These are phyloP conservation scores for Lithospermum erythrorhizon DNA, from an alignment of 257 asterid species.

Conservation along the genomic window DNA sequence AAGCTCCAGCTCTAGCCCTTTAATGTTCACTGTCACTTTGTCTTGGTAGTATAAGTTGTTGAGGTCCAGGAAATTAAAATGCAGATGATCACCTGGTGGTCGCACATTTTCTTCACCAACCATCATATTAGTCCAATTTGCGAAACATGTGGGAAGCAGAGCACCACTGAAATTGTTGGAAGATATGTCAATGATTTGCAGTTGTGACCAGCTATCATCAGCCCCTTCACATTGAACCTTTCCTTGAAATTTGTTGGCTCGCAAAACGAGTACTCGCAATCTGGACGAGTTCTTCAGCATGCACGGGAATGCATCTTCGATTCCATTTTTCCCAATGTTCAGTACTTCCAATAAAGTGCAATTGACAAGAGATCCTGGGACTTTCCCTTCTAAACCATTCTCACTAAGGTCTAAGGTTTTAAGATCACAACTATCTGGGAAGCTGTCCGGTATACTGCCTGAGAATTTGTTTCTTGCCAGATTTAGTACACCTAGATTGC, in stretches of 20 bases:
- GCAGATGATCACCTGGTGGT: slow-evolving; percentile 15
- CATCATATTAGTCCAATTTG: slow-evolving; percentile 37
- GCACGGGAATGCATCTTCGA: slow-evolving; percentile 21
- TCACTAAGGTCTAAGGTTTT: slow-evolving; percentile 35
- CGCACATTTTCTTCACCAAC: slow-evolving; percentile 10
- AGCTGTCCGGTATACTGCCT: slow-evolving; percentile 29
- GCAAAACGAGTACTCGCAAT: slow-evolving; percentile 43
- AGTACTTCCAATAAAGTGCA: slow-evolving; percentile 27
- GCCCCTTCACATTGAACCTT: slow-evolving; percentile 14
- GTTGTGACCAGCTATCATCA: slow-evolving; percentile 38
- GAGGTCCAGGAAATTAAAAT: not conserved
- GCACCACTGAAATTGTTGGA: slow-evolving; percentile 40
- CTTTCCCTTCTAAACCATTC: slow-evolving; percentile 26
- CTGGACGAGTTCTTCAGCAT: slow-evolving; percentile 19
- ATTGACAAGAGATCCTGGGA: slow-evolving; percentile 36
- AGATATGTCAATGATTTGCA: slow-evolving; percentile 54
- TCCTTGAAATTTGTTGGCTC: slow-evolving; percentile 45
- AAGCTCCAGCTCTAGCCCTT: slow-evolving; percentile 17
- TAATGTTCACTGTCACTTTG: slow-evolving; percentile 15
- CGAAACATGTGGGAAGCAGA: slow-evolving; percentile 20
- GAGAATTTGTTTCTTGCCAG: slow-evolving; percentile 10
- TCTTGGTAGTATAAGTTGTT: slow-evolving; percentile 13
- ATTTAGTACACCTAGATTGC: slow-evolving; percentile 9
- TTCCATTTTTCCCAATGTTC: slow-evolving; percentile 30
- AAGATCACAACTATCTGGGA: slow-evolving; percentile 21